Percentiles rank a stretch among this genome's conserved stretches.
Evolutionary conservation across 176 grass and related monocot genomes (phyloP).

Genomic region (Carex parvula): DNA sequence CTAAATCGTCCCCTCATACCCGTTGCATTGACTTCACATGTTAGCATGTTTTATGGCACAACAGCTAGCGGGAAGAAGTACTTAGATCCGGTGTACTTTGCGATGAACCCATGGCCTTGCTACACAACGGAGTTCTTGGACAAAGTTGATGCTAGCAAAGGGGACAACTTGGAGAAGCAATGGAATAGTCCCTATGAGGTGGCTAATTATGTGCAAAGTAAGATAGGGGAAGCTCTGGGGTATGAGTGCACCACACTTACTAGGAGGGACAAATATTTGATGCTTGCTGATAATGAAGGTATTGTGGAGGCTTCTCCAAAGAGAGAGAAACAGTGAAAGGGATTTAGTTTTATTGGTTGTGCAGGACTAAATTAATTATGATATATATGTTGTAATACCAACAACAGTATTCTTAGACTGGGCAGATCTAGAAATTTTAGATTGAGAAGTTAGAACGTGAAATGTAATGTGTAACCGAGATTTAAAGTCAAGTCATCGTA

Average conservation of each 20-base stretch:
- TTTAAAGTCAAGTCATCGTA: no score
- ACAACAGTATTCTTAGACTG: not conserved
- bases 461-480: no score
- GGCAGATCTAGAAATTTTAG: no score
- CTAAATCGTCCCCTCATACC: slow-evolving; percentile 43
- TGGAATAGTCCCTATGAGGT: slow-evolving; percentile 21
- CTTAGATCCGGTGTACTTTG: slow-evolving; percentile 51
- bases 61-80: slow-evolving; percentile 61
- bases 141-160: slow-evolving; percentile 1
- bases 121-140: slow-evolving; percentile 54
- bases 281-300: slow-evolving; percentile 80
- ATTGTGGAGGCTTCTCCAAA: slow-evolving; percentile 24
- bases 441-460: no score
- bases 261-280: slow-evolving; percentile 89
- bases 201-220: slow-evolving; percentile 66
- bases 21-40: slow-evolving; percentile 49
- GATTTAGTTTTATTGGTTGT: not conserved
- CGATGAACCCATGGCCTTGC: slow-evolving; percentile 56
- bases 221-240: slow-evolving; percentile 47
- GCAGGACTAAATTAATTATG: not conserved
- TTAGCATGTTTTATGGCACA: slow-evolving; percentile 76
- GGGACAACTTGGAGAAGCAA: not conserved
- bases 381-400: not conserved
- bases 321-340: not conserved
- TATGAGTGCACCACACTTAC: slow-evolving; percentile 66